phyloP scores from a whole-genome alignment of 2,329 filamentous ascomycete genomes.

The Plectosphaerella plurivora region DNA sequence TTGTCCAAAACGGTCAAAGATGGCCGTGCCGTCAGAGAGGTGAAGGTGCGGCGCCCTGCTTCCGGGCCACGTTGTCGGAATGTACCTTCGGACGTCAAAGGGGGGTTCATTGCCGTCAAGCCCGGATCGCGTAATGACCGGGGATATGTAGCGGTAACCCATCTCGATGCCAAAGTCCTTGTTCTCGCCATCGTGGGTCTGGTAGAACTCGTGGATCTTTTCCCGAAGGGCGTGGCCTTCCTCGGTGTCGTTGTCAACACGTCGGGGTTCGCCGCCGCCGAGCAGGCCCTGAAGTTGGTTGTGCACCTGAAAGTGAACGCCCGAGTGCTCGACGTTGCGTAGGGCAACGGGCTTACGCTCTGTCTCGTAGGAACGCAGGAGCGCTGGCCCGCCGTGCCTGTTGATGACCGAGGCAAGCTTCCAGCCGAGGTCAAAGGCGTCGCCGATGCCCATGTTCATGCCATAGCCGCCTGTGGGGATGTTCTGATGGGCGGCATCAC shows the following conservation, averaged over 20 bases:
- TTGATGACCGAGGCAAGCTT: slow-evolving; percentile 22
- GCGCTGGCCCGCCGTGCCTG: slow-evolving; percentile 4
- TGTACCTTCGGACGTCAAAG: background rate
- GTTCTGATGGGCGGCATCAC: slow-evolving; percentile 28
- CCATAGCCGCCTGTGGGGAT: slow-evolving; percentile 27
- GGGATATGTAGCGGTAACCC: slow-evolving; percentile 21
- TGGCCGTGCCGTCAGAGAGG: background rate
- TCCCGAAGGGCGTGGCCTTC: background rate
- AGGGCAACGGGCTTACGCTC: slow-evolving; percentile 15
- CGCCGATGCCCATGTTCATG: slow-evolving; percentile 28
- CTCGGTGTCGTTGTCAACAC: background rate
- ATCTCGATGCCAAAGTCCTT: slow-evolving; percentile 20
- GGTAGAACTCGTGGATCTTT: background rate
- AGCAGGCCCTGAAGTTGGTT: background rate
- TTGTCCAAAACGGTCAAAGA: background rate
- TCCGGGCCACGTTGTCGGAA: background rate
- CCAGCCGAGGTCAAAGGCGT: slow-evolving; percentile 26
- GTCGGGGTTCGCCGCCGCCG: background rate
- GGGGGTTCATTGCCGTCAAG: background rate
- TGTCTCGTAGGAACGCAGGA: slow-evolving; percentile 18
- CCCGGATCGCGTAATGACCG: background rate
- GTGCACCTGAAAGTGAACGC: background rate
- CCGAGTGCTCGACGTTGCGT: slow-evolving; percentile 12
- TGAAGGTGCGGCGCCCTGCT: background rate
- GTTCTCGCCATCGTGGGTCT: slow-evolving; percentile 18